Evolutionary conservation across 148 eudicot genomes (phyloP), one percentile per base, ranked within the genome.

Genomic region (Chenopodium album): DNA sequence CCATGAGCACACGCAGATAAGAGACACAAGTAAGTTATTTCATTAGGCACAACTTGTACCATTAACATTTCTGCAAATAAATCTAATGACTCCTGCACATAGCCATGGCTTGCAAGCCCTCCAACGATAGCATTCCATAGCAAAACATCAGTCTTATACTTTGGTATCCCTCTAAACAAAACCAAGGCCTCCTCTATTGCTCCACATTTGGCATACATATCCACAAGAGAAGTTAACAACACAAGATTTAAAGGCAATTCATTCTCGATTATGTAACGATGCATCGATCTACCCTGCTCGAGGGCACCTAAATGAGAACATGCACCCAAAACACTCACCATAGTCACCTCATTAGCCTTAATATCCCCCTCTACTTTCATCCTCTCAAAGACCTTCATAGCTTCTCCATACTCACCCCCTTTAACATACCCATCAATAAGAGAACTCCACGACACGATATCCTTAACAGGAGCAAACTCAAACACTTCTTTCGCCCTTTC

Each of bases 131-230:
- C 83, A 73, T 95, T 95, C 98, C 98, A 95, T 44, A 95, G 79
- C 60, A 92, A 84, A 1, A 95, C 91, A 80, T 95, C 98, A 0
- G 95, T 90, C 60, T 82, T 86, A 44, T 81, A 62, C 78, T 73
- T 75, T 4, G 89, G 77, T 73, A 84, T 90, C 80, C 83, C 89
- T 80, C 76, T 92, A 85, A 95, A 95, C 78, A 91, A 88, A 73
- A 34, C 77, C 68, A 92, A 54, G 5, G 95, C 98, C 81, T 90
- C 89, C 37, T 90, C 86, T 79, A 93, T 88, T 4, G 97, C 97
- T 34, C 98, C 98, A 56, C 95, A 92, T 85, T 95, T 95, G 9
- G 94, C 95, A 85, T 95, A 95, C 98, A 95, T 95, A 80, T 95
- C 97, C 75, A 95, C 90, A 32, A 93, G 91, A 4, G 97, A 89